phyloP scores from a whole-genome alignment of 257 asterid genomes.

The Gynochthodes officinalis region DNA sequence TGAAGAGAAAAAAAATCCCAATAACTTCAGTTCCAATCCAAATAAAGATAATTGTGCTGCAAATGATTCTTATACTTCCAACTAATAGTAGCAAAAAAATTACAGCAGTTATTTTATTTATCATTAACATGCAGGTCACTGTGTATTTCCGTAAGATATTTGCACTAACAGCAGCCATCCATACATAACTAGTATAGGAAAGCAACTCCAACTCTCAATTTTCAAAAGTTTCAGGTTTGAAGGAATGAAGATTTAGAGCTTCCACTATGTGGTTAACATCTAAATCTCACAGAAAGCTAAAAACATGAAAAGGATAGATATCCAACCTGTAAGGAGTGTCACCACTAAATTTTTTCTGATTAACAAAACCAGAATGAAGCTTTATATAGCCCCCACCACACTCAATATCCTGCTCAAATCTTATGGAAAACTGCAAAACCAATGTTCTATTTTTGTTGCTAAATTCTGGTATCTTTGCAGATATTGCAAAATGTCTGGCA shows the following conservation, averaged over 20 bases:
- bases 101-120: not conserved
- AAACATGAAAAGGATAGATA: not conserved
- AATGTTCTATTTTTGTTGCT: conserved; percentile 86
- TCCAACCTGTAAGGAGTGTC: conserved; percentile 96
- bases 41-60: not conserved
- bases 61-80: not conserved
- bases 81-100: not conserved
- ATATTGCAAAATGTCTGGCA: conserved; percentile 83
- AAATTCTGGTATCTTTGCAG: conserved; percentile 92
- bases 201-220: not conserved
- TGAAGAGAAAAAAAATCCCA: not conserved
- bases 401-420: conserved; percentile 92
- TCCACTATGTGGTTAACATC: not conserved
- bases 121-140: not conserved
- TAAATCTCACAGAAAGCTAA: not conserved
- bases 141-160: not conserved
- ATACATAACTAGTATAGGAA: not conserved
- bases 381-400: conserved; percentile 97
- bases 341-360: conserved; percentile 96
- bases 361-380: conserved; percentile 88
- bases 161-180: not conserved
- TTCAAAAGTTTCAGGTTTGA: not conserved
- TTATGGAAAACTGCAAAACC: conserved; percentile 86
- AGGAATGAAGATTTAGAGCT: not conserved
- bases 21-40: not conserved